phyloP scores from a whole-genome alignment of 2,329 filamentous ascomycete genomes.

The Lasiodiplodia citricola region DNA sequence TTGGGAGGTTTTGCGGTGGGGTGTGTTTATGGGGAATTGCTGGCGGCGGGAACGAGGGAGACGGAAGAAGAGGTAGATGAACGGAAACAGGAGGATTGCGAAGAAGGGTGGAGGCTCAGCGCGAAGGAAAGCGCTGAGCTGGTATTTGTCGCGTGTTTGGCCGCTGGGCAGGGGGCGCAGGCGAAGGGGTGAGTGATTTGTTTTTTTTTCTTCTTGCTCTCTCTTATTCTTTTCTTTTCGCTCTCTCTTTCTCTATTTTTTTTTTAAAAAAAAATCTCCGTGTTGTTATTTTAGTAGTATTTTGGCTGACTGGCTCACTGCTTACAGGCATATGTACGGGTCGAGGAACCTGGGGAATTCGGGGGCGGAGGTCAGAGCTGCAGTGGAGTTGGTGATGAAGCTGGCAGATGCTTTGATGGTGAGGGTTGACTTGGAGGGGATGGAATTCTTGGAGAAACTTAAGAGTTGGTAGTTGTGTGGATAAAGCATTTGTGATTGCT shows the following conservation, averaged over 20 bases:
- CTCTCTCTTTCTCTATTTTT: background rate
- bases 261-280: background rate
- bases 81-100: background rate
- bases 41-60: background rate
- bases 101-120: background rate
- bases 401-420: background rate
- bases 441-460: slow-evolving; percentile 22
- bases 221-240: background rate
- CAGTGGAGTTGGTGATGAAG: slow-evolving; percentile 13
- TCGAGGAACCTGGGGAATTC: slow-evolving; percentile 26
- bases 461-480: slow-evolving; percentile 4
- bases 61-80: too few species aligned
- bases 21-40: slow-evolving; percentile 28
- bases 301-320: background rate
- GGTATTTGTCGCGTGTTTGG: slow-evolving; percentile 22
- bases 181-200: slow-evolving; percentile 19
- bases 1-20: slow-evolving; percentile 24
- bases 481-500: background rate
- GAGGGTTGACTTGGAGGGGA: background rate
- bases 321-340: slow-evolving; percentile 23
- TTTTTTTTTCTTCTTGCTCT: background rate
- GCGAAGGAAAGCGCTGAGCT: slow-evolving; percentile 18
- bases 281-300: background rate
- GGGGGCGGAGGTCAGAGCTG: slow-evolving; percentile 11
- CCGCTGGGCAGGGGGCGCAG: slow-evolving; percentile 11